A percentile compares a stretch with the other conserved stretches of the same genome.
These are phyloP conservation scores for Sporothrix euskadiensis DNA, from an alignment of 2,329 filamentous ascomycete genomes.

Conservation along the genomic window DNA sequence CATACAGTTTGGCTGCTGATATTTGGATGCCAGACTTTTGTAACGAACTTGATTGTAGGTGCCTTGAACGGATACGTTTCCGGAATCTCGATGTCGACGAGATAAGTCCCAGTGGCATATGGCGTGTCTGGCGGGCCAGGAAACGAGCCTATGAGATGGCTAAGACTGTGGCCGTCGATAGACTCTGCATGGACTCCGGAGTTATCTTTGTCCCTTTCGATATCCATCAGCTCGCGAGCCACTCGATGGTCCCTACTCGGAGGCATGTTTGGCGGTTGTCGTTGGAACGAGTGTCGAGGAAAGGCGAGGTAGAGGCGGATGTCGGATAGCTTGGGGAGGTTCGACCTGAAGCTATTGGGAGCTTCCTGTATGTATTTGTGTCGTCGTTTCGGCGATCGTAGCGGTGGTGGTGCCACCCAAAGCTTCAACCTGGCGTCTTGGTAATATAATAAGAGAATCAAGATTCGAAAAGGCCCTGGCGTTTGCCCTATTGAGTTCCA, in stretches of 20 bases:
- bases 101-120: conserved; percentile 82
- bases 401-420: not conserved
- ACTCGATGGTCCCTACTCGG: conserved; percentile 61
- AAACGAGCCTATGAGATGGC: conserved; percentile 80
- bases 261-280: conserved; percentile 43
- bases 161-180: conserved; percentile 68
- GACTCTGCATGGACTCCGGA: conserved; percentile 74
- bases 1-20: conserved; percentile 69
- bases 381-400: not conserved
- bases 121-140: conserved; percentile 87
- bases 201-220: conserved; percentile 67
- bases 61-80: conserved; percentile 91
- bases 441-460: not conserved
- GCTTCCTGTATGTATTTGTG: not conserved
- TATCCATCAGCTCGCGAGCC: conserved; percentile 74
- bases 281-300: too few relatives aligned
- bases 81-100: conserved; percentile 84
- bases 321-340: not conserved
- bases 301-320: not conserved
- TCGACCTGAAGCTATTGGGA: not conserved
- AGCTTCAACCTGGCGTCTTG: too few relatives aligned
- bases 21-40: conserved; percentile 70
- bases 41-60: conserved; percentile 86
- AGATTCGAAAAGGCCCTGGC: not conserved
- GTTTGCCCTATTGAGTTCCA: not conserved